phyloP scores from a whole-genome alignment of 257 asterid genomes.

The Solanum habrochaites region DNA sequence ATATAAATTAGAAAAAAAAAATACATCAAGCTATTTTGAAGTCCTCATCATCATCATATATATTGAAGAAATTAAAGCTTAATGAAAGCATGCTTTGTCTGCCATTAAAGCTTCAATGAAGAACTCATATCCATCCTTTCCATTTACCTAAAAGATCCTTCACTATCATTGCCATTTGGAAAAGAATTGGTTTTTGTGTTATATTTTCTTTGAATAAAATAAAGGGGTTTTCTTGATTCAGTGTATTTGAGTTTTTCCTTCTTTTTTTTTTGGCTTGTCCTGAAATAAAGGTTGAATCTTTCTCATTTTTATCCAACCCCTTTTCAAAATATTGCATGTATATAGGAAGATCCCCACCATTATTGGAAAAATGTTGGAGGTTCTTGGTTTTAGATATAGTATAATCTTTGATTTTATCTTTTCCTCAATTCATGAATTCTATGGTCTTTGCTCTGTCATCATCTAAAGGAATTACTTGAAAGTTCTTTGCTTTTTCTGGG shows the following conservation, averaged over 20 bases:
- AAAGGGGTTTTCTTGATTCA: conserved; percentile 24
- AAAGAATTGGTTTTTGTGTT: not conserved
- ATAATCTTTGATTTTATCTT: not conserved
- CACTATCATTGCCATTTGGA: conserved; percentile 27
- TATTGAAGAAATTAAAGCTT: not conserved
- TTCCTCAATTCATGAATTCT: conserved; percentile 10
- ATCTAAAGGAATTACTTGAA: conserved; percentile 46
- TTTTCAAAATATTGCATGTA: conserved; percentile 18
- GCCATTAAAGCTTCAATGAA: conserved; percentile 77
- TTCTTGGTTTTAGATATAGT: not conserved
- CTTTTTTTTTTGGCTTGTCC: conserved; percentile 8
- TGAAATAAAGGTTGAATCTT: conserved; percentile 7
- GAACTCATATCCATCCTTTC: conserved; percentile 19
- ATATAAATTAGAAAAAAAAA: conserved; percentile 13
- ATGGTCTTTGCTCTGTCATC: conserved; percentile 29
- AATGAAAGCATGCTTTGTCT: conserved; percentile 78
- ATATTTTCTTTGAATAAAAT: not conserved
- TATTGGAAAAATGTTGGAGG: conserved; percentile 10
- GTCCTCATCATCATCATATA: not conserved
- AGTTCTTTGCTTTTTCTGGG: conserved; percentile 5
- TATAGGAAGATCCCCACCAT: conserved; percentile 21
- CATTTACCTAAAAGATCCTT: conserved; percentile 9
- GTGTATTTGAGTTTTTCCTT: conserved; percentile 21
- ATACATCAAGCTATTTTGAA: not conserved
- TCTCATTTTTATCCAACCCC: not conserved